Evolutionary conservation across 176 grass and related monocot genomes (phyloP).

Genomic region (Tillandsia fasciculata): DNA sequence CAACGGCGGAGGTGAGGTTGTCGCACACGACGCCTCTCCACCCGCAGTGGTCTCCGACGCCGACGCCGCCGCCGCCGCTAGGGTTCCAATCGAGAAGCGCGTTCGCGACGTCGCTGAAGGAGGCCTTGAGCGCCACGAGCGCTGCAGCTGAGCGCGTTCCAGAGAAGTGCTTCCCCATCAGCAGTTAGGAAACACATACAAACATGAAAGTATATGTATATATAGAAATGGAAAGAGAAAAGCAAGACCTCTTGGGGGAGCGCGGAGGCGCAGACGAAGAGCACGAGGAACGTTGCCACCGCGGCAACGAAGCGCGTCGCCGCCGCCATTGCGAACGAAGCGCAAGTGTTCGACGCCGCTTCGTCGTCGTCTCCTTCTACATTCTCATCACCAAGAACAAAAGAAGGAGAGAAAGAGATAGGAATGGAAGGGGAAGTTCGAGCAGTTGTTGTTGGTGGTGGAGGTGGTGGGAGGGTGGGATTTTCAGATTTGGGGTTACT

Average conservation of each 20-base stretch:
- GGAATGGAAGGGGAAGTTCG: neutral
- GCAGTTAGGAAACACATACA: neutral
- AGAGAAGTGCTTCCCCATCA: neutral
- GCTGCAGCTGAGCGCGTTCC: constrained; percentile 25
- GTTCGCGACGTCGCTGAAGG: constrained; percentile 67
- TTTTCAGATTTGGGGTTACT: neutral
- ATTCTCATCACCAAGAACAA: neutral
- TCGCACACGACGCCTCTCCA: constrained; percentile 91
- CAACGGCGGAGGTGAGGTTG: constrained; percentile 52
- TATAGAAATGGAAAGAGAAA: neutral
- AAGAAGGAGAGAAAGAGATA: neutral
- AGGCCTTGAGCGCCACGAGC: constrained; percentile 67
- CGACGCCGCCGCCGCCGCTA: constrained; percentile 2
- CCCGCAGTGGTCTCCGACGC: constrained; percentile 57
- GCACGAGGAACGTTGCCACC: neutral
- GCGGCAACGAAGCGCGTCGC: neutral
- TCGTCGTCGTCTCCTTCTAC: neutral
- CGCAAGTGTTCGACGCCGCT: no score
- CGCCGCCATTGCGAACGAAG: neutral
- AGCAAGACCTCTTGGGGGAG: constrained; percentile 26
- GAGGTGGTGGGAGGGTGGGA: neutral
- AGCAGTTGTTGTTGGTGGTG: constrained; percentile 3
- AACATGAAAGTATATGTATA: neutral
- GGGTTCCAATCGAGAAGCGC: constrained; percentile 66
- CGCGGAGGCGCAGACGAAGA: constrained; percentile 10